phyloP scores from a whole-genome alignment of 169 alveolate genomes.

The Amoebophrya sp. region DNA sequence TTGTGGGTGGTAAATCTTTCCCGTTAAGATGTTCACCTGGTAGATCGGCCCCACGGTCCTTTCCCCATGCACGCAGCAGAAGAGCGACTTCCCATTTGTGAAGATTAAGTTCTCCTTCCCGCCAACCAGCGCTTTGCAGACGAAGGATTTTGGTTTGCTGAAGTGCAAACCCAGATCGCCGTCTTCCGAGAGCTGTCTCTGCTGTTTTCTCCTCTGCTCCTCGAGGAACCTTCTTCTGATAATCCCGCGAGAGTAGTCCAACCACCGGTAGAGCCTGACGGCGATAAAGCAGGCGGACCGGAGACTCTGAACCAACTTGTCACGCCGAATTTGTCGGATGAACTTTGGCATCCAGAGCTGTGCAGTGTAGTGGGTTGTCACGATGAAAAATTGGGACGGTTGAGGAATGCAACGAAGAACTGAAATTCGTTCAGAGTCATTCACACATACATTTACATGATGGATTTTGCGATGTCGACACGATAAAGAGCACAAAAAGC shows the following conservation, averaged over 20 bases:
- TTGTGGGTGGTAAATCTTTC: too few species aligned
- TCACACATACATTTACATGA: too few species aligned
- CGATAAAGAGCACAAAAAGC: neutral
- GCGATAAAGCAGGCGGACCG: neutral
- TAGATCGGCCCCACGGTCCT: neutral
- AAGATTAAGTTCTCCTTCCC: neutral
- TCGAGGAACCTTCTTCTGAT: neutral
- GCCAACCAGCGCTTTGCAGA: neutral
- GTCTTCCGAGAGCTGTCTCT: neutral
- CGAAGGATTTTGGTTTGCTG: neutral
- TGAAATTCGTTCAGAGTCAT: too few species aligned
- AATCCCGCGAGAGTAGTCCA: neutral
- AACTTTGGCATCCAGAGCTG: constrained; percentile 19
- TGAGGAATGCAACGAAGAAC: too few species aligned
- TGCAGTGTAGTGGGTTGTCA: too few species aligned
- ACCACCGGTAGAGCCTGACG: constrained; percentile 12
- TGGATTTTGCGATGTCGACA: neutral
- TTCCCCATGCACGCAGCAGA: constrained; percentile 10
- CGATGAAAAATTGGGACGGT: too few species aligned
- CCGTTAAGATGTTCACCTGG: neutral
- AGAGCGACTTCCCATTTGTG: neutral
- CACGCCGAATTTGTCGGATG: neutral
- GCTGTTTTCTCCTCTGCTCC: constrained; percentile 11
- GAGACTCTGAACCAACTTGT: neutral
- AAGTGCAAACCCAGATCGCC: neutral